phyloP scores from a whole-genome alignment of 2,329 filamentous ascomycete species.

The Laburnicola sp. region DNA sequence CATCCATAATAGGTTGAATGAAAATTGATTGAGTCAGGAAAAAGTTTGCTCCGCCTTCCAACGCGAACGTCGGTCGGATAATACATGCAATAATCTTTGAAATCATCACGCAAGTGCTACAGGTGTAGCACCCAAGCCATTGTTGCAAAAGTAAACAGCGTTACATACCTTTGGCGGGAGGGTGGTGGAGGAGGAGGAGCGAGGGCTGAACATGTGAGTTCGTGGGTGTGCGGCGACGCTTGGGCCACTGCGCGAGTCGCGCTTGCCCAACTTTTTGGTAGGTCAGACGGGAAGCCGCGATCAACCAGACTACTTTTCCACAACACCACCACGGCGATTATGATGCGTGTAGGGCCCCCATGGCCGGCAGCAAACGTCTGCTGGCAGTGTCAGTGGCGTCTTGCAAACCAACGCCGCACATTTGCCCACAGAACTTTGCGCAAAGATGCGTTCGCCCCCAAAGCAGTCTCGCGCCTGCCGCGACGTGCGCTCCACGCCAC shows the following conservation, averaged over 20 bases:
- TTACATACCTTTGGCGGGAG: slow-evolving; percentile 23
- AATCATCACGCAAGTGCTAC: slow-evolving; percentile 38
- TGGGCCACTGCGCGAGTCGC: slow-evolving; percentile 11
- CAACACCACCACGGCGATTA: not conserved
- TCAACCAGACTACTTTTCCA: slow-evolving; percentile 1
- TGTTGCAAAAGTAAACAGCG: not conserved
- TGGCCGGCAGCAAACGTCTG: slow-evolving; percentile 23
- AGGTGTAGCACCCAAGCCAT: too few species aligned
- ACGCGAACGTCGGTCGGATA: slow-evolving; percentile 47
- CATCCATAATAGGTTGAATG: not conserved
- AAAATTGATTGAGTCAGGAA: slow-evolving; percentile 37
- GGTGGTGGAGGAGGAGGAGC: slow-evolving; percentile 15
- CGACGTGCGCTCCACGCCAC: slow-evolving; percentile 29
- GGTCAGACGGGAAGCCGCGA: not conserved
- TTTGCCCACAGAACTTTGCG: slow-evolving; percentile 3
- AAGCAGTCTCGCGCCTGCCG: slow-evolving; percentile 14
- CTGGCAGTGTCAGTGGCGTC: slow-evolving; percentile 31
- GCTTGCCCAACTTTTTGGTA: slow-evolving; percentile 8
- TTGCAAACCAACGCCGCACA: slow-evolving; percentile 12
- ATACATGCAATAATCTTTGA: slow-evolving; percentile 53
- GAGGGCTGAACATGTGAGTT: slow-evolving; percentile 22
- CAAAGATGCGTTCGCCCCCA: slow-evolving; percentile 11
- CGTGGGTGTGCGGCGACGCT: slow-evolving; percentile 22
- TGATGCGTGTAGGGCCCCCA: slow-evolving; percentile 2
- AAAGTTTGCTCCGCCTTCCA: slow-evolving; percentile 37